Base-by-base conservation (phyloP, 1,284 basidiomycete species). In the Phlebopus sp. region DNA sequence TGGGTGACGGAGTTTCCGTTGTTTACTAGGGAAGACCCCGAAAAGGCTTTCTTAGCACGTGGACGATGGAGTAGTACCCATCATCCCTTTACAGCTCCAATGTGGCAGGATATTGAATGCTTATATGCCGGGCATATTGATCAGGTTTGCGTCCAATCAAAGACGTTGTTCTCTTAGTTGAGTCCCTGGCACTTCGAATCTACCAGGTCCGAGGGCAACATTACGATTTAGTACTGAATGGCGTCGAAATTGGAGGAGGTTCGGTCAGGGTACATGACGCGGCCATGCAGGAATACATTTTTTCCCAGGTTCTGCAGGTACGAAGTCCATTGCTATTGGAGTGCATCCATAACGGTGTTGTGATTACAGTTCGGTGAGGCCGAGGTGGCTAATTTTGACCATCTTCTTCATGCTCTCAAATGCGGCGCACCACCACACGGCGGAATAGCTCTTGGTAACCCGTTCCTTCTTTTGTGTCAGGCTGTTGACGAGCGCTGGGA, bases 1-100 rank as follows among this genome's bases (percentile, higher is more conserved):
- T 97, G 94, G 94, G 80, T 97, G 50, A 97, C 92, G 4, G 92
- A 97, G 67, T 97, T 97, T 66, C 95, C 95, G 14, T 77, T 97
- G 27, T 97, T 97, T 72, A 96, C 93, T 5, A 82, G 77, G 35
- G 84, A 86, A 21, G 94, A 97, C 65, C 76, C 78, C 44, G 94
- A 97, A 72, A 97, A 97, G 72, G 83, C 87, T 30, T 81, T 86
- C 62, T 72, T 94, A 40, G 85, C 92, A 3, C 78, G 81, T 46
- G 93, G 92, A 13, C 77, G 93, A 55, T 96, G 91, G 89, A 87
- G 89, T 54, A 88, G 89, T 55, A 85, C 90, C 2, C 94, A 97
- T 62, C 94, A 97, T 67, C 94, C 94, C 1, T 97, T 97, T 71
- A 97, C 94, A 10, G 92, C 94, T 5, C 95, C 95, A n/a, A 88